Conservation (phyloP, 768 basidiomycete genomes). For the Sarcodon sp. region DNA sequence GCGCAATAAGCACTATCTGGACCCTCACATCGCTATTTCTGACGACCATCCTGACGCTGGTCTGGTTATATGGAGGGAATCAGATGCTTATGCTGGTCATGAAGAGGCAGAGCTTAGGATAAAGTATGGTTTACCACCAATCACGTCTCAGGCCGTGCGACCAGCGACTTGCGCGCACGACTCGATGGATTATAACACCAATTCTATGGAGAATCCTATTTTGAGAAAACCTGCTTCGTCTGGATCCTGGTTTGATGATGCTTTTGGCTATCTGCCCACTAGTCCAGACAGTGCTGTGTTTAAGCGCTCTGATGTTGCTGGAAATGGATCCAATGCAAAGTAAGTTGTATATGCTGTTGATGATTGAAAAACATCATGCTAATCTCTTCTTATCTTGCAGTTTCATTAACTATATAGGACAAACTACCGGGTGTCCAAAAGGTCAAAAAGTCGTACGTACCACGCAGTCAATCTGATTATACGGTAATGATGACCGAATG, state of each 20-base stretch:
- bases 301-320: slow-evolving; percentile 44
- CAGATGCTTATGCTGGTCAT: slow-evolving; percentile 44
- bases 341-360: slow-evolving; percentile 12
- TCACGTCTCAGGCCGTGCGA: slow-evolving; percentile 7
- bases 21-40: slow-evolving; percentile 31
- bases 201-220: slow-evolving; percentile 39
- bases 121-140: slow-evolving; percentile 7
- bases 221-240: slow-evolving; percentile 21
- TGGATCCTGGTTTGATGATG: slow-evolving; percentile 28
- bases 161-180: slow-evolving; percentile 60
- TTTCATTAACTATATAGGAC: slow-evolving; percentile 58
- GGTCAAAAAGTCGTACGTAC: slow-evolving; percentile 51
- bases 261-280: slow-evolving; percentile 11
- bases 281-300: slow-evolving; percentile 18
- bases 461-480: too few relatives aligned
- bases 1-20: slow-evolving; percentile 42
- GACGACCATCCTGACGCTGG: slow-evolving; percentile 31
- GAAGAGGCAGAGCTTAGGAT: slow-evolving; percentile 28
- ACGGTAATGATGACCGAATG: slow-evolving; percentile 13
- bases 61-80: slow-evolving; percentile 68
- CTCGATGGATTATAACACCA: slow-evolving; percentile 48
- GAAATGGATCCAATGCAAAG: slow-evolving; percentile 40
- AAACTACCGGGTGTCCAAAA: slow-evolving; percentile 57
- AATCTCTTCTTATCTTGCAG: slow-evolving; percentile 21
- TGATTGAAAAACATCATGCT: background rate